phyloP scores from a whole-genome alignment of 768 basidiomycete genomes.

The Favolaschia claudopus region DNA sequence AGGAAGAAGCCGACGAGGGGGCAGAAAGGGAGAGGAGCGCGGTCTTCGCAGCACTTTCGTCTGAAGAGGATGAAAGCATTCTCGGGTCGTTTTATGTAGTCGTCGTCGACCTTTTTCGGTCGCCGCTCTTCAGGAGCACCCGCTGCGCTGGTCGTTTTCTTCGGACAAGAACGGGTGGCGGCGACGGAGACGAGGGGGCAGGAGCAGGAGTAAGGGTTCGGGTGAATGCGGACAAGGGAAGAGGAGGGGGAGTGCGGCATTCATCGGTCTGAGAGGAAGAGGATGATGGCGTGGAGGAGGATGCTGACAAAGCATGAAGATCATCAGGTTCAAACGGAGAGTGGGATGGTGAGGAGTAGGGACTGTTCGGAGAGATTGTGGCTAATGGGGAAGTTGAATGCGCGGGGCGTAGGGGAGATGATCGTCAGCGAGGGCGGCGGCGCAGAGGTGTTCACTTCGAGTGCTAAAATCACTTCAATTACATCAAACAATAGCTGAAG shows the following conservation, averaged over 20 bases:
- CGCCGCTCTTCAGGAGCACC: slow-evolving; percentile 31
- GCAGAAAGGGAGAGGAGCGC: slow-evolving; percentile 23
- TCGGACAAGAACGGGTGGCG: no score
- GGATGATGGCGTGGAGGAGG: slow-evolving; percentile 15
- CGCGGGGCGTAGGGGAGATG: slow-evolving; percentile 76
- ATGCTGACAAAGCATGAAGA: slow-evolving; percentile 70
- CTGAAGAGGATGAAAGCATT: slow-evolving; percentile 88
- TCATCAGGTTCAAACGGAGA: slow-evolving; percentile 83
- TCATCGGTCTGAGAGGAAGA: slow-evolving; percentile 43
- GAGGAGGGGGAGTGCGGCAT: slow-evolving; percentile 38
- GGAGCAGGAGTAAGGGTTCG: neutral
- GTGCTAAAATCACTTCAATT: slow-evolving; percentile 3
- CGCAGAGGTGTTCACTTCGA: slow-evolving; percentile 15
- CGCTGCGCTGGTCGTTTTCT: no score
- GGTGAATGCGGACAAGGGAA: neutral
- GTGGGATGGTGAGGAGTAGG: slow-evolving; percentile 67
- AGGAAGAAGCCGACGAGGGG: neutral
- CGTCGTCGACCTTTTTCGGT: slow-evolving; percentile 66
- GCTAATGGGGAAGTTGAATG: slow-evolving; percentile 71
- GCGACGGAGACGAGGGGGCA: neutral
- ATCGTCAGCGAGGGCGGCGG: slow-evolving; percentile 54
- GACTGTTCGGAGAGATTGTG: slow-evolving; percentile 73
- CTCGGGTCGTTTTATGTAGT: slow-evolving; percentile 84
- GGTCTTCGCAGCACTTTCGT: slow-evolving; percentile 77
- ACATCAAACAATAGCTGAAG: slow-evolving; percentile 2